Percentiles rank a stretch among this genome's conserved stretches.
These are phyloP conservation scores for Taphrina wiesneri DNA, from an alignment of 1,139 yeast species.

Conservation along the genomic window DNA sequence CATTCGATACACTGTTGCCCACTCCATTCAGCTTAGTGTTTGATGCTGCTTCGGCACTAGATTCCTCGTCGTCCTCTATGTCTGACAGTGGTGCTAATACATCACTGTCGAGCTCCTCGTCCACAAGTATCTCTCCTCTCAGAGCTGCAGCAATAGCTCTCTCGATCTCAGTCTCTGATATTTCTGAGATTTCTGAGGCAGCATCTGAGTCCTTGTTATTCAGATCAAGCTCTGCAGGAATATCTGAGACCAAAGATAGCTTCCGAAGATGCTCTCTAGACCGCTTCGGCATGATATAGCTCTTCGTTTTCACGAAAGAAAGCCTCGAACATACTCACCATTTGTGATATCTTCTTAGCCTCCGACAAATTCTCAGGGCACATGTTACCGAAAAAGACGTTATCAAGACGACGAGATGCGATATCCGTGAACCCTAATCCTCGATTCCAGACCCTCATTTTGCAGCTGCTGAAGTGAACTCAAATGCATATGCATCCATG, in stretches of 20 bases:
- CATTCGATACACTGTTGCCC: background rate
- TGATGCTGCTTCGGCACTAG: background rate
- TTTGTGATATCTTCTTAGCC: background rate
- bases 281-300: constrained; percentile 20
- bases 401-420: constrained; percentile 1
- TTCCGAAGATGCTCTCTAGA: constrained; percentile 1
- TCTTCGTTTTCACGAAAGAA: background rate
- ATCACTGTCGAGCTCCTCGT: constrained; percentile 31
- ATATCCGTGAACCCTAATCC: background rate
- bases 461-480: too few relatives aligned
- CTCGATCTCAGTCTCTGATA: constrained; percentile 25
- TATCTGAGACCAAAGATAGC: background rate
- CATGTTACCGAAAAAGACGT: background rate
- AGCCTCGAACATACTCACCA: background rate
- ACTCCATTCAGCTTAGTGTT: background rate
- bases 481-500: too few relatives aligned
- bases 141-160: constrained; percentile 20
- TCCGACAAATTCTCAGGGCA: constrained; percentile 8
- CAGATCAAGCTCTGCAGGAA: background rate
- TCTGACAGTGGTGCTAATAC: constrained; percentile 14
- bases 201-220: constrained; percentile 2
- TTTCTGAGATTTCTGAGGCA: constrained; percentile 2
- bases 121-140: constrained; percentile 27
- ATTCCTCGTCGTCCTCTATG: constrained; percentile 19
- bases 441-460: too few relatives aligned